phyloP scores from a whole-genome alignment of 2,329 filamentous ascomycete genomes.

The Ophiosphaerella korrae region DNA sequence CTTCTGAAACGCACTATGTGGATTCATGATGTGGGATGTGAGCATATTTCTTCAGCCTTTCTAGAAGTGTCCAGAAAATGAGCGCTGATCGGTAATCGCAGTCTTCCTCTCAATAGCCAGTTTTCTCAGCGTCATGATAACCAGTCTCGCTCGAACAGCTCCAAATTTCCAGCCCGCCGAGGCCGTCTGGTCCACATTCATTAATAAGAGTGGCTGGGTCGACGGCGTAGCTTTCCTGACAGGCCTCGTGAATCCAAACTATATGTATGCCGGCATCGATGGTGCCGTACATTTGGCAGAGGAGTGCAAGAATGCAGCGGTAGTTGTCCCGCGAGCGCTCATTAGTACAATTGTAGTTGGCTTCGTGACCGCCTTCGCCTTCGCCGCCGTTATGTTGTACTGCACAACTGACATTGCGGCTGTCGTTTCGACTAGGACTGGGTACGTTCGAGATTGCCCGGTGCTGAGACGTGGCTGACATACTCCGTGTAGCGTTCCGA shows the following conservation, averaged over 20 bases:
- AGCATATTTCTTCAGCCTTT: background rate
- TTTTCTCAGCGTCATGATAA: slow-evolving; percentile 55
- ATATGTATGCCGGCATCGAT: slow-evolving; percentile 26
- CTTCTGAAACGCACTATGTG: slow-evolving; percentile 22
- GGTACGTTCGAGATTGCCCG: slow-evolving; percentile 1
- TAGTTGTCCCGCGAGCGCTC: slow-evolving; percentile 40
- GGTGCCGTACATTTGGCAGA: slow-evolving; percentile 39
- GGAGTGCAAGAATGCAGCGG: slow-evolving; percentile 32
- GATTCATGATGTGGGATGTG: slow-evolving; percentile 22
- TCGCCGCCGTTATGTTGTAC: slow-evolving; percentile 19
- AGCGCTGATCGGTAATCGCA: background rate
- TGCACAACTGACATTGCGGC: slow-evolving; percentile 16
- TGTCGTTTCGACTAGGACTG: slow-evolving; percentile 17
- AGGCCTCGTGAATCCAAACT: slow-evolving; percentile 30
- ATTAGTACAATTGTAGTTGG: slow-evolving; percentile 41
- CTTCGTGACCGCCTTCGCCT: slow-evolving; percentile 28
- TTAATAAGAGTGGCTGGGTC: slow-evolving; percentile 53
- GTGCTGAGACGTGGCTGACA: background rate
- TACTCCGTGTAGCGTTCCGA: slow-evolving; percentile 10
- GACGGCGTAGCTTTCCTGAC: slow-evolving; percentile 50
- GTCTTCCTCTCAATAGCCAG: slow-evolving; percentile 25
- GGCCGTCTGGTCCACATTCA: slow-evolving; percentile 53
- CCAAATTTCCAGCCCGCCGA: slow-evolving; percentile 28
- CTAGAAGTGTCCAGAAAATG: background rate
- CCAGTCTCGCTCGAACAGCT: slow-evolving; percentile 50